Conservation (phyloP, 176 grass and related monocot genomes). For the Chloris gayana region DNA sequence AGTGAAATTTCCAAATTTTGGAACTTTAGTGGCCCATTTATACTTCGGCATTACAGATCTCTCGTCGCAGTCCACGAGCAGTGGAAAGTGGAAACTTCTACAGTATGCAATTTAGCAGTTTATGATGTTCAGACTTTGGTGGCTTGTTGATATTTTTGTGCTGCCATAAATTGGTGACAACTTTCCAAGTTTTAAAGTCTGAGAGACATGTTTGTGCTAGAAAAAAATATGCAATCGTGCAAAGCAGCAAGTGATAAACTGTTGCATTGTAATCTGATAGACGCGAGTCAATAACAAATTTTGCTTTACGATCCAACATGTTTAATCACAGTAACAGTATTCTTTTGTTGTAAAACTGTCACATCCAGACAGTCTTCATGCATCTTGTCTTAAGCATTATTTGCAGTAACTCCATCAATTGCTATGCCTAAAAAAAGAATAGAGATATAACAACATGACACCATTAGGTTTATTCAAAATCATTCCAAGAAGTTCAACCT, state of each 20-base stretch:
- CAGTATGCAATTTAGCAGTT: neutral
- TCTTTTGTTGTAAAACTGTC: neutral
- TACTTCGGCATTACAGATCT: neutral
- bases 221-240: neutral
- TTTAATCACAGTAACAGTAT: neutral
- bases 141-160: neutral
- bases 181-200: neutral
- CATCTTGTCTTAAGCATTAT: conserved; percentile 21
- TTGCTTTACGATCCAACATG: conserved; percentile 17
- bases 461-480: neutral
- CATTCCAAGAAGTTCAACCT: neutral
- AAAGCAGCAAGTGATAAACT: neutral
- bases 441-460: neutral
- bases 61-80: neutral
- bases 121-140: neutral
- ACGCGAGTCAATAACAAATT: neutral
- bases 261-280: conserved; percentile 9
- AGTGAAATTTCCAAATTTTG: neutral
- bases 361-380: neutral
- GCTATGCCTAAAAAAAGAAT: neutral
- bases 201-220: neutral
- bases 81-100: neutral
- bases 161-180: neutral
- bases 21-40: neutral
- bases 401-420: conserved; percentile 8